Evolutionary conservation across 1,139 yeast genomes (phyloP).

Genomic region (Geotrichum carabidarum): DNA sequence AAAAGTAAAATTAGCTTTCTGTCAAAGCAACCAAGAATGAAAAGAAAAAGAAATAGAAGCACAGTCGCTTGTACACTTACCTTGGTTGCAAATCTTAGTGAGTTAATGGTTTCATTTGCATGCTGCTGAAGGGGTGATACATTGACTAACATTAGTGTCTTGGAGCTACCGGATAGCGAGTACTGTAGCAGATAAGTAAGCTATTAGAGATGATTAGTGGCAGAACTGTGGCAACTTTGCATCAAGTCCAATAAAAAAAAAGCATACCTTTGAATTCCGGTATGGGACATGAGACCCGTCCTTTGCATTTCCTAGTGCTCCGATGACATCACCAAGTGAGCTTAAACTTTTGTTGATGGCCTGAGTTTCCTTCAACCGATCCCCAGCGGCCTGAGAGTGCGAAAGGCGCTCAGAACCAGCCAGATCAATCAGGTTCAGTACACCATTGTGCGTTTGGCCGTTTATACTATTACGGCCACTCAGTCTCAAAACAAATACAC

Average conservation of each 20-base stretch:
- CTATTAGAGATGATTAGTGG: slow-evolving; percentile 19
- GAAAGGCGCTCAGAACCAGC: slow-evolving; percentile 86
- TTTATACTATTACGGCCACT: slow-evolving; percentile 51
- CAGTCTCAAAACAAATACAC: slow-evolving; percentile 66
- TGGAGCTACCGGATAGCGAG: slow-evolving; percentile 79
- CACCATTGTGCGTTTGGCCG: slow-evolving; percentile 52
- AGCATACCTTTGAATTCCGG: slow-evolving; percentile 43
- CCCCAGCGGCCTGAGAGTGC: slow-evolving; percentile 64
- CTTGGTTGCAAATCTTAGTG: slow-evolving; percentile 83
- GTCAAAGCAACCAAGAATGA: not conserved
- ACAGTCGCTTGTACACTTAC: slow-evolving; percentile 18
- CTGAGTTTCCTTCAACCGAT: slow-evolving; percentile 77
- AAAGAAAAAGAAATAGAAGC: not conserved
- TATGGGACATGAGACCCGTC: slow-evolving; percentile 47
- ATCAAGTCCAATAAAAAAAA: not conserved
- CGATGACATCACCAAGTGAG: slow-evolving; percentile 83
- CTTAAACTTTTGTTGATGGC: slow-evolving; percentile 85
- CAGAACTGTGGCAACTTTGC: not conserved
- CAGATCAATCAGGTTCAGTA: slow-evolving; percentile 68
- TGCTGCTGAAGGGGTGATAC: slow-evolving; percentile 64
- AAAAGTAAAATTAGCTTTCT: not conserved
- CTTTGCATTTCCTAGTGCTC: slow-evolving; percentile 49
- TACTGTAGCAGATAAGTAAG: slow-evolving; percentile 82
- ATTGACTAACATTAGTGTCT: slow-evolving; percentile 90
- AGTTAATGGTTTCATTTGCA: slow-evolving; percentile 72